phyloP scores from a whole-genome alignment of 2,329 filamentous ascomycete genomes.

The Ophidiomyces ophidiicola region DNA sequence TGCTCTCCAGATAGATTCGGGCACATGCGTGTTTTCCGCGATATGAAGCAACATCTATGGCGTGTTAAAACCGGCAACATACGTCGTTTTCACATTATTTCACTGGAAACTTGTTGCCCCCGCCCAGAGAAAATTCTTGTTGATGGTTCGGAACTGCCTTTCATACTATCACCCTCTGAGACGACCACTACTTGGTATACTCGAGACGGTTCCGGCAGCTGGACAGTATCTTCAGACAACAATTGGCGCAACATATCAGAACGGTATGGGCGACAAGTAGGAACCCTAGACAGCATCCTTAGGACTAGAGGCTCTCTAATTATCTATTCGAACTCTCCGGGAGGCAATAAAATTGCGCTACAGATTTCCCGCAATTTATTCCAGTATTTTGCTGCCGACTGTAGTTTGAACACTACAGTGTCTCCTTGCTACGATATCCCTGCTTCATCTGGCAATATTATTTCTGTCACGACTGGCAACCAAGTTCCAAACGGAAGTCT shows the following conservation, averaged over 20 bases:
- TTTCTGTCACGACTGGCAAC: slow-evolving; percentile 25
- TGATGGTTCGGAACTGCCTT: slow-evolving; percentile 14
- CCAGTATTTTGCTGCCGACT: slow-evolving; percentile 47
- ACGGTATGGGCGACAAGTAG: slow-evolving; percentile 39
- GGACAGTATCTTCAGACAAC: slow-evolving; percentile 17
- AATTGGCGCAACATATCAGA: slow-evolving; percentile 22
- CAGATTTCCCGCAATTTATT: slow-evolving; percentile 47
- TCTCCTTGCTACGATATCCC: not conserved
- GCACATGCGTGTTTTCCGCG: slow-evolving; percentile 33
- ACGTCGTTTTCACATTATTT: slow-evolving; percentile 28
- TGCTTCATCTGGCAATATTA: slow-evolving; percentile 33
- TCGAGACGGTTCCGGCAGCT: slow-evolving; percentile 15
- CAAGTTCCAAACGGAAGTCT: slow-evolving; percentile 16
- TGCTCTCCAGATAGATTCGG: slow-evolving; percentile 40
- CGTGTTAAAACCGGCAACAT: slow-evolving; percentile 35
- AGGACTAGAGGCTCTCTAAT: slow-evolving; percentile 36
- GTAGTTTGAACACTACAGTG: slow-evolving; percentile 21
- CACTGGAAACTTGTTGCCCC: slow-evolving; percentile 1
- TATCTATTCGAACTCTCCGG: slow-evolving; percentile 26
- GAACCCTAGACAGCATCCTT: slow-evolving; percentile 43
- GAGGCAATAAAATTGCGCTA: slow-evolving; percentile 32
- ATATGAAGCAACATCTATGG: slow-evolving; percentile 23
- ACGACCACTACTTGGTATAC: slow-evolving; percentile 20
- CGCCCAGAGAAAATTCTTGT: slow-evolving; percentile 16
- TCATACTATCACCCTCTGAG: slow-evolving; percentile 13